Percentiles rank a stretch among this genome's conserved stretches.
phyloP scores from a whole-genome alignment of 345 rosid species.

The Acer campestre region DNA sequence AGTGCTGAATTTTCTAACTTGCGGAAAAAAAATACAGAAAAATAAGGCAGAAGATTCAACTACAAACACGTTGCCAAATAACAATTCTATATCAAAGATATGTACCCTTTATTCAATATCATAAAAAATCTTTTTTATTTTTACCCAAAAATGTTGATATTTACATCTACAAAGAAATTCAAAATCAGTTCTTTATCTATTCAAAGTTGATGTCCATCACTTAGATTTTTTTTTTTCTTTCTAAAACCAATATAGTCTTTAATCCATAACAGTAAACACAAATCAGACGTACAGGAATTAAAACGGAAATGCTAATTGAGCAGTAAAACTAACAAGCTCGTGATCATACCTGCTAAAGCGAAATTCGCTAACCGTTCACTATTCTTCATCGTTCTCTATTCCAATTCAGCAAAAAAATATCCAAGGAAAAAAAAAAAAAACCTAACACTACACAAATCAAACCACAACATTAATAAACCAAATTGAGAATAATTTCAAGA shows the following conservation, averaged over 20 bases:
- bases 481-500: not conserved
- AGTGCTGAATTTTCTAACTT: too few relatives aligned
- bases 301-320: not conserved
- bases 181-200: not conserved
- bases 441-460: constrained; percentile 4
- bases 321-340: constrained; percentile 5
- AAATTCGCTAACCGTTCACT: constrained; percentile 73
- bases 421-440: not conserved
- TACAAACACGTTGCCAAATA: not conserved
- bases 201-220: not conserved
- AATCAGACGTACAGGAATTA: too few relatives aligned
- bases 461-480: not conserved
- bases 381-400: constrained; percentile 63
- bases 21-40: not conserved
- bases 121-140: not conserved
- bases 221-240: not conserved
- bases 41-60: too few relatives aligned
- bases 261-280: not conserved
- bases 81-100: not conserved
- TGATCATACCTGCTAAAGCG: constrained; percentile 73
- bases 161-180: not conserved
- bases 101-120: not conserved
- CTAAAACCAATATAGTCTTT: not conserved
- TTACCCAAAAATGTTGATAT: not conserved
- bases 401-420: constrained; percentile 1